These are phyloP conservation scores for Acorus gramineus DNA, from an alignment of 106 monocot genomes.

Conservation along the genomic window DNA sequence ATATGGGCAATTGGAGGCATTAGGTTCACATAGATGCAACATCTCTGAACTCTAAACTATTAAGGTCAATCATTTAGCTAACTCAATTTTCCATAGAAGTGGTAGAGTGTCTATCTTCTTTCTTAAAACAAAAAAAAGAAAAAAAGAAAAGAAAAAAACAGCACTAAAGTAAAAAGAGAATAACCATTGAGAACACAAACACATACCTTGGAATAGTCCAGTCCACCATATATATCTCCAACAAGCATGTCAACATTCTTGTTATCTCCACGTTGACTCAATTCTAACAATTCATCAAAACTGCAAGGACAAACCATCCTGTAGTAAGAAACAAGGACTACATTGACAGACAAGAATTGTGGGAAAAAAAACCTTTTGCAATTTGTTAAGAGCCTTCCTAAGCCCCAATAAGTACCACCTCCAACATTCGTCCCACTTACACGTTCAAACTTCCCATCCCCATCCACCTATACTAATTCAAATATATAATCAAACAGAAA, in stretches of 20 bases:
- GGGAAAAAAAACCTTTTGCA: constrained; percentile 68
- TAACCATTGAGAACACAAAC: neutral
- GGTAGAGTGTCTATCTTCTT: too few relatives aligned
- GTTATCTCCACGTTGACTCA: constrained; percentile 93
- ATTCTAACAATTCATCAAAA: constrained; percentile 95
- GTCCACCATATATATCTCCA: constrained; percentile 98
- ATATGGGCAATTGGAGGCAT: too few relatives aligned
- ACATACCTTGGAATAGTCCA: constrained; percentile 90
- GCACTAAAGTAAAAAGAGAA: neutral
- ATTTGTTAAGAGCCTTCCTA: constrained; percentile 86
- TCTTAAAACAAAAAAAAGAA: neutral
- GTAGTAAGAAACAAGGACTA: constrained; percentile 1
- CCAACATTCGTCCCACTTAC: constrained; percentile 99
- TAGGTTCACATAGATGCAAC: too few relatives aligned
- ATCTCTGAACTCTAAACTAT: too few relatives aligned
- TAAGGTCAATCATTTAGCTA: too few relatives aligned
- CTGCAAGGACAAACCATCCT: constrained; percentile 29
- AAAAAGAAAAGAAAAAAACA: neutral
- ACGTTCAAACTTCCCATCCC: constrained; percentile 81
- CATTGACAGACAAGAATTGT: neutral
- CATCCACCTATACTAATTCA: constrained; percentile 64
- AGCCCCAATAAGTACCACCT: constrained; percentile 96
- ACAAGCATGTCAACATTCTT: constrained; percentile 97
- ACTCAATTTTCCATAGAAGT: too few relatives aligned
- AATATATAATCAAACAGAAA: constrained; percentile 8